Conservation (phyloP, 1,284 basidiomycete species). For the Afroboletus lepidellus region DNA sequence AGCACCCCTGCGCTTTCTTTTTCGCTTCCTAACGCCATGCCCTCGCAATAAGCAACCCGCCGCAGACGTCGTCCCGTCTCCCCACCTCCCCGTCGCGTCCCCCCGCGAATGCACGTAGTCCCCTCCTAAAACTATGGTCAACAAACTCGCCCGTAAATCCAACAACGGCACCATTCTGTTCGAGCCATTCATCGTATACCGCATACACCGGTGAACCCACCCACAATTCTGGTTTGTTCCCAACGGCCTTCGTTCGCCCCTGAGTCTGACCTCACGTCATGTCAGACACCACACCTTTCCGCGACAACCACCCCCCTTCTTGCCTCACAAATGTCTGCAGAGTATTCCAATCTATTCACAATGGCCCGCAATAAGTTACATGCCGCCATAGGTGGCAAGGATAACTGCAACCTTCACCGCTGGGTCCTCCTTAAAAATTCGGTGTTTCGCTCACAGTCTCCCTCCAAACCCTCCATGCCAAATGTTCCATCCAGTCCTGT, state of each 20-base stretch:
- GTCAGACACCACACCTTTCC: constrained; percentile 19
- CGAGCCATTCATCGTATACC: constrained; percentile 80
- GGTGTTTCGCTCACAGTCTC: constrained; percentile 53
- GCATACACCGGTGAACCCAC: constrained; percentile 63
- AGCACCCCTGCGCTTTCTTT: constrained; percentile 13
- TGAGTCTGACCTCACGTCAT: constrained; percentile 9
- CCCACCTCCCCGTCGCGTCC: constrained; percentile 9
- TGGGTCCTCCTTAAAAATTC: constrained; percentile 86
- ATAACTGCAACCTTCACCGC: constrained; percentile 73
- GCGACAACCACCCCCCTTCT: constrained; percentile 17
- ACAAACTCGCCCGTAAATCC: constrained; percentile 72
- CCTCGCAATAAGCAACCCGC: constrained; percentile 29
- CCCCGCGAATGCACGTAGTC: constrained; percentile 40
- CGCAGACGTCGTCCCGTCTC: constrained; percentile 23
- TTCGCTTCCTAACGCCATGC: constrained; percentile 43
- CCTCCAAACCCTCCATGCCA: constrained; percentile 32
- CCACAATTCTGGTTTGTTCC: constrained; percentile 23
- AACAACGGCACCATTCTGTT: constrained; percentile 82
- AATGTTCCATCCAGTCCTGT: constrained; percentile 25
- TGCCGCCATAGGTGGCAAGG: constrained; percentile 55
- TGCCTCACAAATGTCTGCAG: constrained; percentile 44
- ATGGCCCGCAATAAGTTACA: constrained; percentile 76
- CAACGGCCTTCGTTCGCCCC: neutral
- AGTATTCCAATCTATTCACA: constrained; percentile 49
- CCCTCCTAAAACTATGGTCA: constrained; percentile 70